phyloP scores from a whole-genome alignment of 2,329 filamentous ascomycete genomes.

The Pyrenochaeta sp. region DNA sequence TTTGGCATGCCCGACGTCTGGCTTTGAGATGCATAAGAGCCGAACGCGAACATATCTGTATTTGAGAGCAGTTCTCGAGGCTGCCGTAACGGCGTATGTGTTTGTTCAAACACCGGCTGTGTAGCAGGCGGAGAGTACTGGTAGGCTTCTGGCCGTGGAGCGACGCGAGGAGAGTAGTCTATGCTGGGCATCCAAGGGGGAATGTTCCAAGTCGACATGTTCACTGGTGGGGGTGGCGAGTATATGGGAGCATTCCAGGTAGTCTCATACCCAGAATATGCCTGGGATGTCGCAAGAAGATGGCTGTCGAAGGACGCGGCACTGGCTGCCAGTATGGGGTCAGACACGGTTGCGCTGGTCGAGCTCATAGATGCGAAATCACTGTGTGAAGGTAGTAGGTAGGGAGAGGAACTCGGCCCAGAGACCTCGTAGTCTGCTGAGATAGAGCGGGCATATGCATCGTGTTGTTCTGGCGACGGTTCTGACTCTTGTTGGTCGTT shows the following conservation, averaged over 20 bases:
- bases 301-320: constrained; percentile 19
- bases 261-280: constrained; percentile 19
- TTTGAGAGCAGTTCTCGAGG: constrained; percentile 12
- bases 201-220: constrained; percentile 25
- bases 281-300: constrained; percentile 12
- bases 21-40: constrained; percentile 14
- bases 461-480: constrained; percentile 18
- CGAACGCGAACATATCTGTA: constrained; percentile 19
- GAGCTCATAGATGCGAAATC: constrained; percentile 12
- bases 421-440: constrained; percentile 23
- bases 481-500: constrained; percentile 21
- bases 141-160: constrained; percentile 16
- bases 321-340: constrained; percentile 13
- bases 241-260: constrained; percentile 26
- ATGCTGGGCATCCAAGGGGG: constrained; percentile 27
- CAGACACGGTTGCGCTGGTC: constrained; percentile 14
- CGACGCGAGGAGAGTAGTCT: constrained; percentile 10
- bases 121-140: constrained; percentile 19
- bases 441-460: constrained; percentile 20
- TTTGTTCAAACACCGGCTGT: constrained; percentile 19
- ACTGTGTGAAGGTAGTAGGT: constrained; percentile 16
- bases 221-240: constrained; percentile 17
- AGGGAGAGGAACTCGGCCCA: constrained; percentile 10
- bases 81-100: constrained; percentile 19
- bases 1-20: constrained; percentile 16